These are phyloP conservation scores for Saitozyma podzolica DNA, from an alignment of 768 basidiomycete genomes.

Conservation along the genomic window DNA sequence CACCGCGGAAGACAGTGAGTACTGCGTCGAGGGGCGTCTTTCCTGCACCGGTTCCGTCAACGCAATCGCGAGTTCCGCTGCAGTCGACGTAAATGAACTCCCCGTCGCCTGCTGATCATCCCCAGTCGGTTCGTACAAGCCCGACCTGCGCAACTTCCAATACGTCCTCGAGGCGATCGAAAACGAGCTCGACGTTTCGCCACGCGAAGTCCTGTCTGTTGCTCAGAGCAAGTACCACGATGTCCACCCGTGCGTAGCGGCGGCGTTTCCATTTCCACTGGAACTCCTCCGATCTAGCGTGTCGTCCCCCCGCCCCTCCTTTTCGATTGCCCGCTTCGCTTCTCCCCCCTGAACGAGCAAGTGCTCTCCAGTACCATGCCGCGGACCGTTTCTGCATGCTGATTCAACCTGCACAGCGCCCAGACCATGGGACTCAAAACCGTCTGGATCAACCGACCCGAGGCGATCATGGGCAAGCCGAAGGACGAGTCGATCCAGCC, in stretches of 20 bases:
- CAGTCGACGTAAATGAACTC: conserved; percentile 1
- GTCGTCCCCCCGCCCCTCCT: no score
- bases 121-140: conserved; percentile 34
- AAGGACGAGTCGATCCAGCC: conserved; percentile 8
- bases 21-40: no score
- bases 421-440: conserved; percentile 22
- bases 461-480: conserved; percentile 16
- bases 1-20: no score
- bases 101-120: background rate
- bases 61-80: background rate
- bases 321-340: no score
- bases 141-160: conserved; percentile 30
- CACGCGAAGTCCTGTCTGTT: conserved; percentile 23
- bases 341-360: background rate
- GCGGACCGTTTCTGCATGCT: background rate
- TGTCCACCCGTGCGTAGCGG: conserved; percentile 22
- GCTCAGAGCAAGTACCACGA: conserved; percentile 27
- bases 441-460: conserved; percentile 28
- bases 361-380: background rate
- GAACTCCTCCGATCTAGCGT: no score
- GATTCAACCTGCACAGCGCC: conserved; percentile 12
- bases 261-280: no score
- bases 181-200: conserved; percentile 17
- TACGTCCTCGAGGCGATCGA: conserved; percentile 23
- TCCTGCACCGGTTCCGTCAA: no score